Evolutionary conservation across 73 alveolate genomes (phyloP), one percentile per base, ranked within the genome.

Genomic region (Stentor roeselii): DNA sequence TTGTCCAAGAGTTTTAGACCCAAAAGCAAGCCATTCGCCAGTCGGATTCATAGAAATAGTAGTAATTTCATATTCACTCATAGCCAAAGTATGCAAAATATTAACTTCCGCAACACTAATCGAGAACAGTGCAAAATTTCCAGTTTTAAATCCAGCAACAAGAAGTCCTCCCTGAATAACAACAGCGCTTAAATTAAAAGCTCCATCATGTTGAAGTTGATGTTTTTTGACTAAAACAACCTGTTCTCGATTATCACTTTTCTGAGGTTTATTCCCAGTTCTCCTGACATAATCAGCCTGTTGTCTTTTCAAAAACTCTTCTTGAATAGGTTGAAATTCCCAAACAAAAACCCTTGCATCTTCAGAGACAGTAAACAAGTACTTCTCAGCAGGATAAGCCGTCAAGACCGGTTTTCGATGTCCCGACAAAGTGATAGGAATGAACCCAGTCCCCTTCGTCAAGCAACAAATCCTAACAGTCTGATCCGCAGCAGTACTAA

Each of bases 11-110:
- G 80, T 86, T 59, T 86, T 87, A 58, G 93, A 75, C 4, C 95
- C 95, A 80, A 95, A 83, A 3, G 99, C 98, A 15, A 95, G 91
- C 97, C 98, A 95, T 76, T 95, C 97, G 1, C 97, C 97, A 0
- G 93, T 59, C 4, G 90, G 59, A 78, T 91, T 95, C 75, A 95
- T 86, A 41, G 95, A 82, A 60, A 93, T 21, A 21, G 96, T 83
- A 59, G 92, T 78, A 40, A 95, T 95, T 82, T 87, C 87, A 74
- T 90, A 78, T 78, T 91, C 96, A 58, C 93, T 83, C 41, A 95
- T 90, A 78, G 91, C 89, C 91, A 93, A 84, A 21, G 95, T 84
- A 78, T 91, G 95, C 39, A 32, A 15, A 27, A 90, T 82, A 35
- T 90, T 80, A 59, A 88, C 95, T 34, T 91, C 86, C 42, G 91